phyloP scores from a whole-genome alignment of 345 rosid genomes.

The Ceriops tagal region DNA sequence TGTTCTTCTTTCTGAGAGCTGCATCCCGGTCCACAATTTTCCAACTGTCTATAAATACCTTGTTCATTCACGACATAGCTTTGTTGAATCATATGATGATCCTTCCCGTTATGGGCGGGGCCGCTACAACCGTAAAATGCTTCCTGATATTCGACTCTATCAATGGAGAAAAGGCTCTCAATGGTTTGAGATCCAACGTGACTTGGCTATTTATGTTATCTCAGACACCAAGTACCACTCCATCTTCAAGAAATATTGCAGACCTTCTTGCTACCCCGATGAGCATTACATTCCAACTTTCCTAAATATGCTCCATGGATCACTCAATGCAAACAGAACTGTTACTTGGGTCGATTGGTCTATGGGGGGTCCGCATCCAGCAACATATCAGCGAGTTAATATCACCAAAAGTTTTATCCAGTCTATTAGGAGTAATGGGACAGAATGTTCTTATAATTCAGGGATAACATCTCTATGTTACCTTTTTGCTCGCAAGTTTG shows the following conservation, averaged over 20 bases:
- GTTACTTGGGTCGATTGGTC: slow-evolving; percentile 97
- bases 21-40: slow-evolving; percentile 84
- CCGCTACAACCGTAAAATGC: slow-evolving; percentile 83
- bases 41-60: slow-evolving; percentile 74
- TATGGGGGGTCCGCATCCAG: slow-evolving; percentile 82
- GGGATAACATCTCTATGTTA: slow-evolving; percentile 57
- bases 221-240: slow-evolving; percentile 65
- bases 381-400: slow-evolving; percentile 44
- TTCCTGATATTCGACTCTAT: slow-evolving; percentile 64
- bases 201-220: slow-evolving; percentile 53
- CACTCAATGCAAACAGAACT: slow-evolving; percentile 58
- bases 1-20: slow-evolving; percentile 90
- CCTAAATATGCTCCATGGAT: slow-evolving; percentile 76
- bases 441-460: slow-evolving; percentile 61
- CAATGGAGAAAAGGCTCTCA: slow-evolving; percentile 97
- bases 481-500: slow-evolving; percentile 92
- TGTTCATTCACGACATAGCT: slow-evolving; percentile 60
- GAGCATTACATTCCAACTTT: slow-evolving; percentile 89
- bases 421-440: slow-evolving; percentile 56
- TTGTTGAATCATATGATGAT: slow-evolving; percentile 78
- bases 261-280: slow-evolving; percentile 91
- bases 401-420: slow-evolving; percentile 62
- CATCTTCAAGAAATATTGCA: slow-evolving; percentile 65
- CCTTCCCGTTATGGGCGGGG: slow-evolving; percentile 91
- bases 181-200: slow-evolving; percentile 84